A percentile compares a stretch with the other conserved stretches of the same genome.
These are phyloP conservation scores for Spiraea crenata DNA, from an alignment of 331 rosid species.

Conservation along the genomic window DNA sequence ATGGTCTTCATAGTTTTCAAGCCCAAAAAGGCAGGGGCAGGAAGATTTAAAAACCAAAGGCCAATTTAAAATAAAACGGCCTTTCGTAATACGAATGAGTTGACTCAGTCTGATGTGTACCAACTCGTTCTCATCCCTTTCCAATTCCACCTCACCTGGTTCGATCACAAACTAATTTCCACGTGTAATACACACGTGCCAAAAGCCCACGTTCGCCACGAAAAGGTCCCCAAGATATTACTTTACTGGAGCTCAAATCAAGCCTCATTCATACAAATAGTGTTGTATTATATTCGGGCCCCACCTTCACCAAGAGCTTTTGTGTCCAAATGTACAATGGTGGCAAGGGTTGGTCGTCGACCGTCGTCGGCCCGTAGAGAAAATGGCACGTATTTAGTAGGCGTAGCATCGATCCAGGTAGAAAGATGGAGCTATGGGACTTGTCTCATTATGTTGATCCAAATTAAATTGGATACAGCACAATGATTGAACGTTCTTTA, in stretches of 20 bases:
- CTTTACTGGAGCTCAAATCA: background rate
- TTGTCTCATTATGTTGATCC: no score
- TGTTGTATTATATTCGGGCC: no score
- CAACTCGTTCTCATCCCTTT: conserved; percentile 21
- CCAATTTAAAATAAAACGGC: conserved; percentile 19
- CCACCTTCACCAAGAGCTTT: no score
- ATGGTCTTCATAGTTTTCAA: background rate
- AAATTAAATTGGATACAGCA: no score
- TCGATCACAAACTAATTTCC: background rate
- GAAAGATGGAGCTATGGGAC: no score
- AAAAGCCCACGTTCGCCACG: background rate
- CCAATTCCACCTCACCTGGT: conserved; percentile 12
- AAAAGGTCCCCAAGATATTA: background rate
- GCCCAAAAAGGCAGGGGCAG: background rate
- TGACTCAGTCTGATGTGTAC: conserved; percentile 10
- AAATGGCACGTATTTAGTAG: no score
- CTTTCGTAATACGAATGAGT: conserved; percentile 25
- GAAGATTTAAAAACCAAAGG: background rate
- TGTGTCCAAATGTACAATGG: no score
- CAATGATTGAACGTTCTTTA: no score
- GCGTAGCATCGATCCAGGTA: no score
- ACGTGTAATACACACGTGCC: conserved; percentile 19
- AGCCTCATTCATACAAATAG: no score
- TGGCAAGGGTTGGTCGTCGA: no score
- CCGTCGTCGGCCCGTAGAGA: no score